These are phyloP conservation scores for Babesia sp. DNA, from an alignment of 169 alveolate species.

Conservation along the genomic window DNA sequence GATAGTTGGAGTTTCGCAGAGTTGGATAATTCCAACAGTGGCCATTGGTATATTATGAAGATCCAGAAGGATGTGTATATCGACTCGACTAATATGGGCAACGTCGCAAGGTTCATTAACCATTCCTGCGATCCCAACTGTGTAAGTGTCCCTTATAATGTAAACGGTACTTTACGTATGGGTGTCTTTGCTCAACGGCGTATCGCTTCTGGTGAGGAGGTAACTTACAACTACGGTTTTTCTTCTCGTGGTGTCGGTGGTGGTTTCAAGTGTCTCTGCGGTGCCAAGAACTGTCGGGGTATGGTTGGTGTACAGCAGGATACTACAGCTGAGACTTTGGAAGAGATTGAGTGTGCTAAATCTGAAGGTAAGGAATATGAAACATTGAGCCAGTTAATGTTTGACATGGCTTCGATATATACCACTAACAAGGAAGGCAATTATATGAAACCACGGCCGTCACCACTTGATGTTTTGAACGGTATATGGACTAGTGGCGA, in stretches of 20 bases:
- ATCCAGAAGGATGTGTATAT: slow-evolving; percentile 87
- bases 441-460: slow-evolving; percentile 54
- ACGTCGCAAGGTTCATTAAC: slow-evolving; percentile 94
- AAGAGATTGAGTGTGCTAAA: slow-evolving; percentile 31
- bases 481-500: slow-evolving; percentile 66
- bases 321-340: slow-evolving; percentile 43
- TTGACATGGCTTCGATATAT: slow-evolving; percentile 32
- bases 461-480: slow-evolving; percentile 59
- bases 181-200: slow-evolving; percentile 93
- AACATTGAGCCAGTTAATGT: slow-evolving; percentile 44
- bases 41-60: slow-evolving; percentile 87
- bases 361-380: slow-evolving; percentile 40
- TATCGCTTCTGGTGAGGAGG: slow-evolving; percentile 92
- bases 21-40: slow-evolving; percentile 70
- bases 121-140: slow-evolving; percentile 99
- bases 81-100: slow-evolving; percentile 95
- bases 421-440: slow-evolving; percentile 4
- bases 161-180: slow-evolving; percentile 92
- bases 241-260: slow-evolving; percentile 64
- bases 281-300: slow-evolving; percentile 62
- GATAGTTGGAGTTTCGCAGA: slow-evolving; percentile 73
- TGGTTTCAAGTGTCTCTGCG: slow-evolving; percentile 64
- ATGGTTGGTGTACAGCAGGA: slow-evolving; percentile 51
- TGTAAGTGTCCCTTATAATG: slow-evolving; percentile 92
- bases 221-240: slow-evolving; percentile 91